Base-by-base conservation (phyloP, 352 stramenopile genomes). In the Pythium monospermum region DNA sequence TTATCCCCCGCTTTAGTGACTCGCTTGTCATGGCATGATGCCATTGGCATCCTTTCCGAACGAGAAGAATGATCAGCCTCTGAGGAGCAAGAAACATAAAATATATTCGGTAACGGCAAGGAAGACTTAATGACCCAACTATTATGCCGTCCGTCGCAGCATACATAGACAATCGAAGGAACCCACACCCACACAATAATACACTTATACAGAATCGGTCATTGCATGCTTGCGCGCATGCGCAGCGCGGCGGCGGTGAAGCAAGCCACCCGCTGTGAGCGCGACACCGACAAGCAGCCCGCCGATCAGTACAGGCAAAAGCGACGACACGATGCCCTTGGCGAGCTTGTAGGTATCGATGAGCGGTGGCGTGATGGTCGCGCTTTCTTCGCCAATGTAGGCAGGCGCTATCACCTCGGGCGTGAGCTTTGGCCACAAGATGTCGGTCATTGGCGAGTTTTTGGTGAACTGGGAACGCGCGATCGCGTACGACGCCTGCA, bases 381-480 rank as follows among this genome's bases (percentile, higher is more conserved):
- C 69, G 25, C 51, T 59, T 49, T 87, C 76, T 39, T 81, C 50
- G 12, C 66, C 71, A 59, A 72, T 83, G 58, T 85, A 87, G 28
- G 61, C 57, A 1, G 76, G 76, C 39, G 80, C 52, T 35, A 85
- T 65, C 39, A 85, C 61, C 38, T 87, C 71, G 19, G 69, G 57
- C 32, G 49, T 48, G 33, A 84, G 45, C 21, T 48, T 57, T 1
- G 73, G 69, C 61, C 63, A 84, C 51, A 85, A 27, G 42, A 87
- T 12, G 49, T 87, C 76, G n/a, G 57, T 75, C 76, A 87, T 84
- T 25, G 73, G 55, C 1, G 45, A 21, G 18, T 68, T 66, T 19
- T 54, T 18, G 25, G 70, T 57, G 16, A 53, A 30, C 12, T 38
- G 52, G 12, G 76, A 85, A 15, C 51, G 40, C 3, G 60, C 57